Conservation (phyloP, 768 basidiomycete genomes). For the Vararia minispora region DNA sequence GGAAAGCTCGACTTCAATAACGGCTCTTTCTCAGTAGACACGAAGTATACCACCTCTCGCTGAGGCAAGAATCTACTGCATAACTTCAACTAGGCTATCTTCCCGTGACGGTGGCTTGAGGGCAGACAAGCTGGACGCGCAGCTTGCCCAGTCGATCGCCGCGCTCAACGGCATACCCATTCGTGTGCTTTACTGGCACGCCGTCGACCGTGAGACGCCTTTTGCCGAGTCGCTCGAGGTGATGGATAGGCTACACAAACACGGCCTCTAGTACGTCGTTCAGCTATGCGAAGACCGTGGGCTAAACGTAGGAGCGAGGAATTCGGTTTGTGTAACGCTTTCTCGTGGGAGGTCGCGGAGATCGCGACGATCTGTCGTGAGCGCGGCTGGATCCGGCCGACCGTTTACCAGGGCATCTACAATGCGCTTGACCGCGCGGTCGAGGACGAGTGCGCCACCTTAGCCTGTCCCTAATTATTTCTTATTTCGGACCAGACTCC, state of each 20-base stretch:
- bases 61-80: background rate
- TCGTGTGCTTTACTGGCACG: slow-evolving; percentile 18
- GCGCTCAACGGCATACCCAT: slow-evolving; percentile 1
- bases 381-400: slow-evolving; percentile 15
- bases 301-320: slow-evolving; percentile 6
- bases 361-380: slow-evolving; percentile 19
- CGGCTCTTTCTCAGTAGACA: slow-evolving; percentile 26
- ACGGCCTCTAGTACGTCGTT: slow-evolving; percentile 11
- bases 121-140: slow-evolving; percentile 1
- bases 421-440: slow-evolving; percentile 14
- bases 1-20: slow-evolving; percentile 20
- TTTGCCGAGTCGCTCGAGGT: slow-evolving; percentile 16
- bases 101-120: slow-evolving; percentile 5
- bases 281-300: background rate
- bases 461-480: background rate
- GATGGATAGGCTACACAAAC: slow-evolving; percentile 18
- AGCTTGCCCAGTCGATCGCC: background rate
- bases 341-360: slow-evolving; percentile 17
- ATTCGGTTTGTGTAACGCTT: slow-evolving; percentile 15
- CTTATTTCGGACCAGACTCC: slow-evolving; percentile 3
- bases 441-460: slow-evolving; percentile 13
- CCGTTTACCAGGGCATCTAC: slow-evolving; percentile 18
- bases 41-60: slow-evolving; percentile 23
- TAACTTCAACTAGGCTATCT: slow-evolving; percentile 1
- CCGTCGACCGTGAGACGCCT: slow-evolving; percentile 13